Percentiles rank a stretch among this genome's conserved stretches.
These are phyloP conservation scores for Phyllosticta citribraziliensis DNA, from an alignment of 2,329 filamentous ascomycete species.

Conservation along the genomic window DNA sequence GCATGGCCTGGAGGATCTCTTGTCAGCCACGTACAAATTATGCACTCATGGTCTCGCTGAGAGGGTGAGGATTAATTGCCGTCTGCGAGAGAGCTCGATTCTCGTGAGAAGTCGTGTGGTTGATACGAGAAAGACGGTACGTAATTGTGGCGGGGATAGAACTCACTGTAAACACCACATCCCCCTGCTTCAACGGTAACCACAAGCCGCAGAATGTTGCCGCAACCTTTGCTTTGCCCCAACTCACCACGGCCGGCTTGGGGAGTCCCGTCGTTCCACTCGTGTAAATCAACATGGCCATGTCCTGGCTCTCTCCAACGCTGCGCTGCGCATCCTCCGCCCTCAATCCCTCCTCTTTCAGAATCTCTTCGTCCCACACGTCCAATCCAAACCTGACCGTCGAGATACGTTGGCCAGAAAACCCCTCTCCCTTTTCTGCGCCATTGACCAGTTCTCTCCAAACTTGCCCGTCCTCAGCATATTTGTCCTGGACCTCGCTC, in stretches of 20 bases:
- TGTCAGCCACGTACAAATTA: not conserved
- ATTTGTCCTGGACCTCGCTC: constrained; percentile 18
- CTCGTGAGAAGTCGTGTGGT: not conserved
- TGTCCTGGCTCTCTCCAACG: not conserved
- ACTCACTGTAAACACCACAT: constrained; percentile 54
- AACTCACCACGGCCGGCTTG: constrained; percentile 51
- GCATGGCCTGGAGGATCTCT: constrained; percentile 52
- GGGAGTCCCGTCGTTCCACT: constrained; percentile 68
- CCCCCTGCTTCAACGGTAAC: constrained; percentile 29
- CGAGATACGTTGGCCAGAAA: constrained; percentile 33
- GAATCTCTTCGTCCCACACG: constrained; percentile 18
- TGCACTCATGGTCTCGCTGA: too few species aligned
- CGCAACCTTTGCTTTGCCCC: constrained; percentile 26
- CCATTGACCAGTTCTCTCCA: constrained; percentile 27
- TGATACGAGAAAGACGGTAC: not conserved
- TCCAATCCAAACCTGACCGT: constrained; percentile 4
- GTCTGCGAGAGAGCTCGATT: too few species aligned
- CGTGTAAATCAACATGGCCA: constrained; percentile 53
- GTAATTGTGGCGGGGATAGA: not conserved
- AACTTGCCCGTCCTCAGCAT: constrained; percentile 32
- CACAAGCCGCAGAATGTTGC: constrained; percentile 25
- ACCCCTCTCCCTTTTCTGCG: constrained; percentile 27
- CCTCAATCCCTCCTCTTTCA: constrained; percentile 21
- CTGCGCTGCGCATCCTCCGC: constrained; percentile 38
- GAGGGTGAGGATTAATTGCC: too few species aligned